Base-by-base conservation (phyloP, 306 rosid genomes). In the Quercus parvula region DNA sequence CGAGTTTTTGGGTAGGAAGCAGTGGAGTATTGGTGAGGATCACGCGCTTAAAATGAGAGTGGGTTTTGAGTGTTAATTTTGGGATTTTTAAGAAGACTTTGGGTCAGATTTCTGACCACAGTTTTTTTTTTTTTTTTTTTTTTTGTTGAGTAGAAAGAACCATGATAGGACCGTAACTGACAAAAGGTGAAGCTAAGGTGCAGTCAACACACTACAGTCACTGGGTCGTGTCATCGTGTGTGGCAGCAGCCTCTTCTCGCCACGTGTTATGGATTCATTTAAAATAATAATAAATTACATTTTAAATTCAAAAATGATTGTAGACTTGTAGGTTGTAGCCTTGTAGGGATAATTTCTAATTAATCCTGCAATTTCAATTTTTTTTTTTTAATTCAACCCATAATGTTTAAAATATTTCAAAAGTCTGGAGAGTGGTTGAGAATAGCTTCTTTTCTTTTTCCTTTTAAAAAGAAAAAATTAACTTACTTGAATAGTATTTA, bases 11-110 rank as follows among this genome's bases (percentile, higher is more conserved):
- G 35, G 35, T 31, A 1, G 35, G 35, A 31, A 4, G 64, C 15
- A 10, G 24, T 22, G 13, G 28, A 58, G 5, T 58, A 1, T 20
- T 19, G 31, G 24, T 22, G 2, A 11, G 1, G 9, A 6, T 78
- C 82, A 59, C 82, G 83, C 74, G 79, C 77, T 61, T 31, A 3
- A 55, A 27, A 18, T 75, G 82, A 78, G 75, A 76, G 62, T 72
- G 73, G 52, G 61, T 2, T 10, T 49, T 25, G 52, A 5, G 14
- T 19, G 4, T n/a, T 5, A 52, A 5, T 3, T 22, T 69, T 46
- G 17, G 14, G 1, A 12, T 22, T 44, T 44, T 46, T 0, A 17
- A 12, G 4, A 49, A 49, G 46, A 41, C 24, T 27, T 62, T 12
- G 15, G 69, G 41, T 33, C 8, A 14, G 8, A 62, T 62, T 62